These are phyloP conservation scores for Stereum hirsutum DNA, from an alignment of 1,284 basidiomycete species.

Conservation along the genomic window DNA sequence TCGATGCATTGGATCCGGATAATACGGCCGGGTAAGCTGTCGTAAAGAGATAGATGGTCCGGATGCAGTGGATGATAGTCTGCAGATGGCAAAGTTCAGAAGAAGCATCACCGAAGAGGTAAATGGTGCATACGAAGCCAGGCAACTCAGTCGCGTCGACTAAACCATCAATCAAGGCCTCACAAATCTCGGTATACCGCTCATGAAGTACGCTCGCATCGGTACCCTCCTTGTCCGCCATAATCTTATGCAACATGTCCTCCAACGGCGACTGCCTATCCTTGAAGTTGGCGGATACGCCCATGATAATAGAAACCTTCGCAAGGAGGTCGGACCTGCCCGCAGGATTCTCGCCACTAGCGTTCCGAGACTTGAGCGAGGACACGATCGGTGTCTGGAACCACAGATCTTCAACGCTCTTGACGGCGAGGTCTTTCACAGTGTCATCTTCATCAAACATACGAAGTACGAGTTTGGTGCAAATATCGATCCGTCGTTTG, in stretches of 20 bases:
- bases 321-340: conserved; percentile 45
- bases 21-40: conserved; percentile 75
- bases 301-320: conserved; percentile 77
- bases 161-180: conserved; percentile 77
- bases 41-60: conserved; percentile 77
- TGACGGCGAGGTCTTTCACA: conserved; percentile 86
- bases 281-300: conserved; percentile 72
- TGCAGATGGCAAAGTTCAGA: conserved; percentile 22
- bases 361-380: conserved; percentile 25
- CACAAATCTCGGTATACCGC: conserved; percentile 71
- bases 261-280: conserved; percentile 82
- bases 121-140: conserved; percentile 52
- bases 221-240: conserved; percentile 47
- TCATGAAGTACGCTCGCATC: conserved; percentile 44
- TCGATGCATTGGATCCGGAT: conserved; percentile 73
- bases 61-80: conserved; percentile 76
- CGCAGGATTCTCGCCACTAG: conserved; percentile 19
- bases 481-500: conserved; percentile 69
- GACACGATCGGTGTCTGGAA: conserved; percentile 38
- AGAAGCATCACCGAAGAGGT: not conserved
- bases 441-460: conserved; percentile 90
- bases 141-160: conserved; percentile 78
- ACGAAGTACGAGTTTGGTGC: conserved; percentile 73
- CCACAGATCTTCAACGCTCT: conserved; percentile 86
- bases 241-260: conserved; percentile 74